Evolutionary conservation across 441 rosid genomes (phyloP).

Genomic region (Raphanus hybrid): DNA sequence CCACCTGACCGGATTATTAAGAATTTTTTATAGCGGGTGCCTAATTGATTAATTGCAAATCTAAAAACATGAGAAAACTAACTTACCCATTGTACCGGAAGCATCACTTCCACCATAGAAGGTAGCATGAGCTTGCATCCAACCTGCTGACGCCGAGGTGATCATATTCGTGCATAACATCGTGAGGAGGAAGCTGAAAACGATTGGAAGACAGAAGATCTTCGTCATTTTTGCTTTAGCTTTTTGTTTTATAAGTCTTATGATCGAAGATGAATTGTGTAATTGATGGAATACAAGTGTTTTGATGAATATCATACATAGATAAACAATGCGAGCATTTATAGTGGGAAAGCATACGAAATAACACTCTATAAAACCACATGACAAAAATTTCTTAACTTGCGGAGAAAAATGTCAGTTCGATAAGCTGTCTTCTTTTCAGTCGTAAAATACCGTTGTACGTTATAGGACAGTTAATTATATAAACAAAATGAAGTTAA

Average conservation of each 20-base stretch:
- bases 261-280: not conserved
- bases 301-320: conserved; percentile 1
- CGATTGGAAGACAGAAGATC: conserved; percentile 17
- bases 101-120: conserved; percentile 79
- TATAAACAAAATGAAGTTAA: not conserved
- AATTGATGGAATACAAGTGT: not conserved
- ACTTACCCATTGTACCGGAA: conserved; percentile 76
- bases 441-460: conserved; percentile 25
- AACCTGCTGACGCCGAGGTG: conserved; percentile 49
- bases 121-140: conserved; percentile 76
- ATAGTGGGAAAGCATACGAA: conserved; percentile 9
- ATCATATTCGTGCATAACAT: conserved; percentile 4
- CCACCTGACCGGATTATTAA: conserved; percentile 51
- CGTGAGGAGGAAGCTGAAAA: conserved; percentile 35
- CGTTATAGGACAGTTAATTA: conserved; percentile 10
- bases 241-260: not conserved
- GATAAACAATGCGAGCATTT: conserved; percentile 6
- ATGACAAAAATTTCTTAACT: not conserved
- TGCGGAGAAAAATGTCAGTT: conserved; percentile 28
- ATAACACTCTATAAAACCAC: no score
- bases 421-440: not conserved
- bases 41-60: not conserved
- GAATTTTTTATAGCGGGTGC: not conserved
- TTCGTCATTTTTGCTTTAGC: conserved; percentile 35
- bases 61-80: not conserved